Percentiles rank a stretch among this genome's conserved stretches.
Evolutionary conservation across 257 asterid species (phyloP).

Genomic region (Nicotiana undulata): DNA sequence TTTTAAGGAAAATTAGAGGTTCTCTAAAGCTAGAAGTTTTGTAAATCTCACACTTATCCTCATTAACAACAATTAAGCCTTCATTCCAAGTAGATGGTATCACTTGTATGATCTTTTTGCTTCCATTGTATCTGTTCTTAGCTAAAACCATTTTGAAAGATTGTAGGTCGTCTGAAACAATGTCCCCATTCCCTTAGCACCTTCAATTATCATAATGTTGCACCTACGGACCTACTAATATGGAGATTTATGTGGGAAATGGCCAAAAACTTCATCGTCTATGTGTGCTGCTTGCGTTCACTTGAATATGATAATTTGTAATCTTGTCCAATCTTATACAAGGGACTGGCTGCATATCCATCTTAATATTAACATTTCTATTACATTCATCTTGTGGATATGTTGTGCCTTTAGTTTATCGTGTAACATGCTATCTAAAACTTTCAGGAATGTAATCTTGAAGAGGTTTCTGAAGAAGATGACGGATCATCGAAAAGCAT

Average conservation of each 20-base stretch:
- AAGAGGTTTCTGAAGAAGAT: conserved; percentile 78
- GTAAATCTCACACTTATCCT: neutral
- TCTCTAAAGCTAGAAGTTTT: neutral
- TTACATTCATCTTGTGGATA: neutral
- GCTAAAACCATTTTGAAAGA: neutral
- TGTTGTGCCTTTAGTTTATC: neutral
- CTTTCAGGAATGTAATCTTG: conserved; percentile 87
- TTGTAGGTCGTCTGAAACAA: neutral
- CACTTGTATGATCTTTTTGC: neutral
- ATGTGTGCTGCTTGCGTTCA: neutral
- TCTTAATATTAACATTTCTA: neutral
- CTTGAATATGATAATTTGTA: neutral
- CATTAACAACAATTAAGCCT: neutral
- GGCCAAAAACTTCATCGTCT: neutral
- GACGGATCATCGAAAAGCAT: conserved; percentile 80
- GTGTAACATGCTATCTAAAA: neutral
- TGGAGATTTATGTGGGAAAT: neutral
- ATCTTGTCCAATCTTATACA: neutral
- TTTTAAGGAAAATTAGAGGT: neutral
- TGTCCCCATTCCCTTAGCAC: neutral
- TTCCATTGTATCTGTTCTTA: neutral
- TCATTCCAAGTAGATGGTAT: neutral
- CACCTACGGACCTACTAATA: neutral
- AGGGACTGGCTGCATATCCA: neutral
- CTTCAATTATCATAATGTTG: neutral